phyloP scores from a whole-genome alignment of 805 yeast species.

The Isabelozyma gotoi region DNA sequence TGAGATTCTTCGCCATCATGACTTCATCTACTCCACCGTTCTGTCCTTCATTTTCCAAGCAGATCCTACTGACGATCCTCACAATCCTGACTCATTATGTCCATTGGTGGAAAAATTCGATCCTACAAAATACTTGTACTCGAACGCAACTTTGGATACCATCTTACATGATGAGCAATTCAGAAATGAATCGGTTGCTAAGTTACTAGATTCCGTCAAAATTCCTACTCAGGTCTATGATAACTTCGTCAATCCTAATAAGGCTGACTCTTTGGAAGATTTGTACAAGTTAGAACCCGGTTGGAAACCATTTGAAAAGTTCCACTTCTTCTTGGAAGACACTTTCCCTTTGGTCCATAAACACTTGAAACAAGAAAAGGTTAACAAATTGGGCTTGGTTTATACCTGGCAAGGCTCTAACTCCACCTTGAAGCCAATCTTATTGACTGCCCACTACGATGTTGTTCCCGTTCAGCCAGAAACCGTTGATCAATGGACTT shows the following conservation, averaged over 20 bases:
- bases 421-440: constrained; percentile 58
- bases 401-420: constrained; percentile 58
- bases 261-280: constrained; percentile 21
- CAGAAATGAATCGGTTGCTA: constrained; percentile 18
- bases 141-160: constrained; percentile 15
- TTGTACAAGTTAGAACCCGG: constrained; percentile 25
- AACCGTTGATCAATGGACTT: constrained; percentile 58
- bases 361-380: constrained; percentile 49
- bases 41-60: no score
- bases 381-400: constrained; percentile 64
- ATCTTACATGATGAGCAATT: constrained; percentile 28
- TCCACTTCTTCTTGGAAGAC: constrained; percentile 52
- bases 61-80: neutral
- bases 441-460: constrained; percentile 76
- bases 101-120: constrained; percentile 34
- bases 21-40: no score
- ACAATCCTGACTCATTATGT: constrained; percentile 32
- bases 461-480: constrained; percentile 73
- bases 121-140: constrained; percentile 20
- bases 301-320: constrained; percentile 41
- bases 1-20: no score
- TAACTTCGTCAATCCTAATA: constrained; percentile 26
- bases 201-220: constrained; percentile 25
- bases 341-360: constrained; percentile 55
- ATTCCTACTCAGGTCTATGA: constrained; percentile 35